Evolutionary conservation across 2,329 filamentous ascomycete species (phyloP).

Genomic region (Colletotrichum graminicola): DNA sequence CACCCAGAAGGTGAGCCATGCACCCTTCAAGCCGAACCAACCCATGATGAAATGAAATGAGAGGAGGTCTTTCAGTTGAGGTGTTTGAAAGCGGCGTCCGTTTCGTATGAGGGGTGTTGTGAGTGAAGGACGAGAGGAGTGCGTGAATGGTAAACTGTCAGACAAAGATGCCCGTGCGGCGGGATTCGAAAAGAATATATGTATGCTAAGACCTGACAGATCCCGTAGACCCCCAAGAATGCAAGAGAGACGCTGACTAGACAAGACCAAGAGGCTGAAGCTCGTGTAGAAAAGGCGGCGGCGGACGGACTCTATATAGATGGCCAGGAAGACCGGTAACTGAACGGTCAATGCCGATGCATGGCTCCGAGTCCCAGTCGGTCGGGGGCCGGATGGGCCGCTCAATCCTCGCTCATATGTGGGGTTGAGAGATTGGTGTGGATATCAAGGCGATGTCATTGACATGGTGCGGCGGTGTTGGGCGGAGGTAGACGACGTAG

Average conservation of each 20-base stretch:
- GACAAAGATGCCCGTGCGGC: neutral
- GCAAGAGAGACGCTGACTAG: constrained; percentile 13
- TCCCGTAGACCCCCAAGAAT: constrained; percentile 14
- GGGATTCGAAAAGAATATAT: no score
- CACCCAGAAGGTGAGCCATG: constrained; percentile 41
- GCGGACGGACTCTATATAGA: constrained; percentile 29
- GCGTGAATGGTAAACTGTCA: neutral
- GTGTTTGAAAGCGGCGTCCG: neutral
- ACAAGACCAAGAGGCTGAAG: neutral
- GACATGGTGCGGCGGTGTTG: no score
- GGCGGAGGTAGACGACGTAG: constrained; percentile 1
- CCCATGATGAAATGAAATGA: constrained; percentile 20
- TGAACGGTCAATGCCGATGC: neutral
- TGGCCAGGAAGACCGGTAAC: constrained; percentile 16
- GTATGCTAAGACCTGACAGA: neutral
- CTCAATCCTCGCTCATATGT: constrained; percentile 11
- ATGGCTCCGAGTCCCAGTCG: neutral
- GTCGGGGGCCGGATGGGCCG: constrained; percentile 12
- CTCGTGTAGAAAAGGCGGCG: neutral
- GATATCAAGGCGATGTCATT: constrained; percentile 25
- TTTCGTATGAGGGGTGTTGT: neutral
- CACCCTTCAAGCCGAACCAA: constrained; percentile 37
- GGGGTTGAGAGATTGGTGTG: constrained; percentile 12
- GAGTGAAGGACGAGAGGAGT: neutral
- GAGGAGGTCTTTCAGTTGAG: no score